Percentiles rank a stretch among this genome's conserved stretches.
Evolutionary conservation across 805 yeast species (phyloP).

Genomic region (Candida taoyuanica): DNA sequence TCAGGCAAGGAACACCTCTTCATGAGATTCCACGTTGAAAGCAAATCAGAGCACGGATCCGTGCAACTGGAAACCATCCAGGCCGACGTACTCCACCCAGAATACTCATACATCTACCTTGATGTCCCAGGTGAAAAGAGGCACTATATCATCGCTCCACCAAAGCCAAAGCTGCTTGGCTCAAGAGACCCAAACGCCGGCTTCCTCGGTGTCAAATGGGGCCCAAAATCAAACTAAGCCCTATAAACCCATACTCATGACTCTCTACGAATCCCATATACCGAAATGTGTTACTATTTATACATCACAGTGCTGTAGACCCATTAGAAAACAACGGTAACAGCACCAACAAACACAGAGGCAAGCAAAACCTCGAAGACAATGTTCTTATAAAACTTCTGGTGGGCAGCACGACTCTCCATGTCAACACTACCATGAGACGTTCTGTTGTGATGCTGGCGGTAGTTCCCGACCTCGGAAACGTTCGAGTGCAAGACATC

Average conservation of each 20-base stretch:
- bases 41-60: constrained; percentile 57
- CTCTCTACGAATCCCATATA: no score
- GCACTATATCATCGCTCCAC: constrained; percentile 66
- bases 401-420: constrained; percentile 8
- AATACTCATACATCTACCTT: constrained; percentile 65
- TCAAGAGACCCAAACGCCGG: constrained; percentile 43
- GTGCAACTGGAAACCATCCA: constrained; percentile 81
- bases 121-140: constrained; percentile 72
- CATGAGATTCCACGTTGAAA: constrained; percentile 85
- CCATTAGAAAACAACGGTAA: constrained; percentile 4
- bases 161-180: constrained; percentile 37
- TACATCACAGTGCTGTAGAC: no score
- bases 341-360: constrained; percentile 4
- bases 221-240: constrained; percentile 54
- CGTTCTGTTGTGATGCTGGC: background rate
- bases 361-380: constrained; percentile 5
- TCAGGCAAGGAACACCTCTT: constrained; percentile 77
- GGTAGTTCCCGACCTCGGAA: no score
- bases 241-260: background rate
- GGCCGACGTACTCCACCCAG: constrained; percentile 56
- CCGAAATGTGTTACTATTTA: background rate
- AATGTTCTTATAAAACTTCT: constrained; percentile 9
- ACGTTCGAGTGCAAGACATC: no score
- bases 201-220: constrained; percentile 83
- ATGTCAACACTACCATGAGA: background rate